These are phyloP conservation scores for Dendrocalamus latiflorus DNA, from an alignment of 202 grass and related monocot genomes.

Conservation along the genomic window DNA sequence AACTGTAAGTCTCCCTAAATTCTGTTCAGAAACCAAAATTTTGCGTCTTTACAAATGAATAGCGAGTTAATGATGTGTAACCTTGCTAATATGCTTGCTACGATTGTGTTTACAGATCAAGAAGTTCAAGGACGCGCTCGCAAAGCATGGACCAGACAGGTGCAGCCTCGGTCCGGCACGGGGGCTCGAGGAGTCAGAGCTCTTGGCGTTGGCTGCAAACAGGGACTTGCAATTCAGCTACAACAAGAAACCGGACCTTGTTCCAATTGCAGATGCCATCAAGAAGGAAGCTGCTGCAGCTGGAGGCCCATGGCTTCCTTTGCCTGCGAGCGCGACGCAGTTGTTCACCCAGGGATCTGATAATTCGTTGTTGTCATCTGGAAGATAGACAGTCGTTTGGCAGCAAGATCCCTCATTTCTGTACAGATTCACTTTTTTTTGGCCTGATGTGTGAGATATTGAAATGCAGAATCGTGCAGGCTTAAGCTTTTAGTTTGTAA, in stretches of 20 bases:
- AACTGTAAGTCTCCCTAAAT: slow-evolving; percentile 39
- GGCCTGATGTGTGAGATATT: neutral
- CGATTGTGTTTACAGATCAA: slow-evolving; percentile 47
- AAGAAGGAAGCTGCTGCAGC: slow-evolving; percentile 20
- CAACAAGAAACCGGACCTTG: slow-evolving; percentile 4
- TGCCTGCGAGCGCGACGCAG: slow-evolving; percentile 1
- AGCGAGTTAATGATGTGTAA: neutral
- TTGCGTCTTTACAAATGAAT: neutral
- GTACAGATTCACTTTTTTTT: slow-evolving; percentile 40
- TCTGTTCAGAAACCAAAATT: neutral
- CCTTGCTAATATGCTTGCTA: neutral
- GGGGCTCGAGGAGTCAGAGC: slow-evolving; percentile 64
- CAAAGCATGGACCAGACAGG: slow-evolving; percentile 50
- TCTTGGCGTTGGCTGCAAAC: slow-evolving; percentile 57
- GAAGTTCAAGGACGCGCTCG: slow-evolving; percentile 69
- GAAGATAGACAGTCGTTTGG: slow-evolving; percentile 33
- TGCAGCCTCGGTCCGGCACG: slow-evolving; percentile 59
- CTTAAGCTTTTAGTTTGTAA: slow-evolving; percentile 37
- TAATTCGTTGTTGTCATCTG: slow-evolving; percentile 27
- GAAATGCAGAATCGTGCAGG: slow-evolving; percentile 20
- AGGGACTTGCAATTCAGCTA: slow-evolving; percentile 56
- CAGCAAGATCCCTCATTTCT: neutral
- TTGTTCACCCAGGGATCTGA: slow-evolving; percentile 24
- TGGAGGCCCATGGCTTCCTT: slow-evolving; percentile 29
- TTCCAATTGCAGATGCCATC: slow-evolving; percentile 22